Percentiles rank a stretch among this genome's conserved stretches.
phyloP scores from a whole-genome alignment of 2,329 filamentous ascomycete species.

The Orbilia oligospora region DNA sequence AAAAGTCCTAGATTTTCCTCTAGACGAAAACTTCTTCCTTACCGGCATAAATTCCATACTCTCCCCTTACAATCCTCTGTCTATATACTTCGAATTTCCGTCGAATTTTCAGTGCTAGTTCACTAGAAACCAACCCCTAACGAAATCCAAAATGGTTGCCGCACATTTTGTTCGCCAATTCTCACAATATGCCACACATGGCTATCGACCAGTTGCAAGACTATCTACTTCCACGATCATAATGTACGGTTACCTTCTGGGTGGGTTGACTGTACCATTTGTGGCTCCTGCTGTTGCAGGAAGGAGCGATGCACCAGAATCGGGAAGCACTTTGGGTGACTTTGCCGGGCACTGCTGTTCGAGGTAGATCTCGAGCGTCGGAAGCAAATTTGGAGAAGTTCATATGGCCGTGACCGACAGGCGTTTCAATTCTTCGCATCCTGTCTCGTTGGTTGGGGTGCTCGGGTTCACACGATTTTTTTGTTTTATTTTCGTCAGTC shows the following conservation, averaged over 20 bases:
- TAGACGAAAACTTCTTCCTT: not conserved
- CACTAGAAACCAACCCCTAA: slow-evolving; percentile 1
- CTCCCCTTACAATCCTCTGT: not conserved
- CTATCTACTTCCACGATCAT: slow-evolving; percentile 47
- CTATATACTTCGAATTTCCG: not conserved
- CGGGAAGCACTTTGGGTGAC: slow-evolving; percentile 32
- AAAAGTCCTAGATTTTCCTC: no score
- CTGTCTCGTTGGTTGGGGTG: not conserved
- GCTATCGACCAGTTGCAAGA: slow-evolving; percentile 34
- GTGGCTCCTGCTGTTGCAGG: slow-evolving; percentile 62
- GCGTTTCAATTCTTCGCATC: not conserved
- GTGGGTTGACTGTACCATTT: slow-evolving; percentile 62
- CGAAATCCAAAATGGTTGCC: slow-evolving; percentile 1
- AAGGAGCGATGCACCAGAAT: slow-evolving; percentile 27
- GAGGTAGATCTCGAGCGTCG: slow-evolving; percentile 33
- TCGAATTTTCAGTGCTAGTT: not conserved
- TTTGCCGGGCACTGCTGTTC: slow-evolving; percentile 63
- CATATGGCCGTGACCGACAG: not conserved
- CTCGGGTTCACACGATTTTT: not conserved
- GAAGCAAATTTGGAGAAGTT: not conserved
- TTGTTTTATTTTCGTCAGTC: not conserved
- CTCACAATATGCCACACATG: slow-evolving; percentile 47
- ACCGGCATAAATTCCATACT: not conserved
- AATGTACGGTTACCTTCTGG: slow-evolving; percentile 54
- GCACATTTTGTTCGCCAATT: slow-evolving; percentile 44